phyloP scores from a whole-genome alignment of 106 monocot species.

The Narthecium ossifragum region DNA sequence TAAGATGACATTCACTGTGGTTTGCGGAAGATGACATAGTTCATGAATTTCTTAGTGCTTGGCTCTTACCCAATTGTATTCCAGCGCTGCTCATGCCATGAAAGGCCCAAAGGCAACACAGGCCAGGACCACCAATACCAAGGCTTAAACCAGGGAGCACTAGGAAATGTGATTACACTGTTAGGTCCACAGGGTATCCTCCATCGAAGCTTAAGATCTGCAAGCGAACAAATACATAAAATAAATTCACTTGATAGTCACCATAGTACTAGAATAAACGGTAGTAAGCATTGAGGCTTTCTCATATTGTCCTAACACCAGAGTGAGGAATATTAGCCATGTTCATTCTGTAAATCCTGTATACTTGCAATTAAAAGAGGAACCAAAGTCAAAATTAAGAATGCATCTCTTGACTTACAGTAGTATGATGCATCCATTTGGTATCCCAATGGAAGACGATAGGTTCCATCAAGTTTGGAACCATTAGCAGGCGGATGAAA shows the following conservation, averaged over 20 bases:
- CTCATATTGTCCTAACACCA: too few relatives aligned
- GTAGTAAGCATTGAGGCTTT: too few relatives aligned
- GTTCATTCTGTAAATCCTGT: background rate
- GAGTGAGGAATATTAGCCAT: too few relatives aligned
- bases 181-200: slow-evolving; percentile 91
- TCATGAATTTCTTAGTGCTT: background rate
- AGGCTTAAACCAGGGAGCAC: slow-evolving; percentile 84
- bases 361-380: background rate
- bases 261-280: background rate
- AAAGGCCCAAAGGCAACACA: slow-evolving; percentile 68
- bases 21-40: background rate
- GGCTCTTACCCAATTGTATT: slow-evolving; percentile 60
- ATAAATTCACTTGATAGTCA: background rate
- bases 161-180: slow-evolving; percentile 92
- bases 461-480: slow-evolving; percentile 66
- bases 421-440: slow-evolving; percentile 99
- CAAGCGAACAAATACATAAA: background rate
- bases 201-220: slow-evolving; percentile 87
- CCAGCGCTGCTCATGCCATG: slow-evolving; percentile 76
- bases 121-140: slow-evolving; percentile 99
- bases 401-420: slow-evolving; percentile 36
- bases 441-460: slow-evolving; percentile 84
- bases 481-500: slow-evolving; percentile 77
- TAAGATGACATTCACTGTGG: too few relatives aligned
- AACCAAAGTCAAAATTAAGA: background rate